Base-by-base conservation (phyloP, 1,139 yeast genomes). In the Zygoascus sp. region DNA sequence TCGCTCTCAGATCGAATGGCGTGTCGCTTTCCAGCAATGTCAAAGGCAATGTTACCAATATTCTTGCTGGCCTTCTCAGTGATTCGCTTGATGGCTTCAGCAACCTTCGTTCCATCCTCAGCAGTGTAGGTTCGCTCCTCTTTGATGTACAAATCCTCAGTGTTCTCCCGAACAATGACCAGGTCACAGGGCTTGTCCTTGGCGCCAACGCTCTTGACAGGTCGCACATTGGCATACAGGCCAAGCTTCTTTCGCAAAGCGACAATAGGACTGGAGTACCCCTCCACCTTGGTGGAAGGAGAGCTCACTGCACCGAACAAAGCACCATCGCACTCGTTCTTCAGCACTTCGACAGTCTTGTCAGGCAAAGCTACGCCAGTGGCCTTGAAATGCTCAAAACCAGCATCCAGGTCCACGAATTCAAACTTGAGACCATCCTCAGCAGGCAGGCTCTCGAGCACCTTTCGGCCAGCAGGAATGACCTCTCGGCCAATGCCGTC, bases 401-500 rank as follows among this genome's bases (percentile, higher is more conserved):
- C 98, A 53, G 98, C 99, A 51, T 86, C 83, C 61, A 92, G 77
- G 62, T 88, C 79, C 46, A 87, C 83, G 62, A 92, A 92, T 57
- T 88, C 87, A 63, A 92, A 92, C 47, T 79, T 74, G 57, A 92
- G 77, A 44, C 85, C 94, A 62, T 75, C 85, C 56, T 77, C 75
- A 25, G 81, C 66, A 44, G 95, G 94, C 51, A 92, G 77, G 53
- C 81, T 82, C 68, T 90, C 92, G 58, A 92, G 76, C 25, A 92
- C 79, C 52, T 86, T 84, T 61, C 78, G 77, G 61, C 97, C 97
- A 42, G 97, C 82, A 53, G 98, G 98, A 53, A 92, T 89, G 44
- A 92, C 98, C 70, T 92, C 98, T 62, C 87, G 81, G 48, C 98
- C 98, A 61, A 92, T 92, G 54, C 98, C 98, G 66, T 92, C 98